Percentiles rank a stretch among this genome's conserved stretches.
Evolutionary conservation across 306 rosid genomes (phyloP).

Genomic region (Cicer bijugum): DNA sequence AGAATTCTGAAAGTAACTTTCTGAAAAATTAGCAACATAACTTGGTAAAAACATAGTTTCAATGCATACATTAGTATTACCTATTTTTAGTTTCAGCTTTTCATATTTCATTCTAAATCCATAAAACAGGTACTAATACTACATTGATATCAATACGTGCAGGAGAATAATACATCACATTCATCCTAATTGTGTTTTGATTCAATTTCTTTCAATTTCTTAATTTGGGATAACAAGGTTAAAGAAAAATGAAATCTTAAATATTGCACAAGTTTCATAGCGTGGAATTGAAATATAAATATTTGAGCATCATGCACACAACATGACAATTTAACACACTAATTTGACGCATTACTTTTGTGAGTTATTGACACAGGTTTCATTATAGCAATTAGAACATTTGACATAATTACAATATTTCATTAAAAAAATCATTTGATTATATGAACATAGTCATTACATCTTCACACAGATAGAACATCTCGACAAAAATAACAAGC

Average conservation of each 20-base stretch:
- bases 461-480: too few species aligned
- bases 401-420: too few species aligned
- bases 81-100: background rate
- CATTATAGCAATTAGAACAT: too few species aligned
- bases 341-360: too few species aligned
- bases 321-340: too few species aligned
- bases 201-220: slow-evolving; percentile 4
- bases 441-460: too few species aligned
- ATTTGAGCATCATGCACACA: too few species aligned
- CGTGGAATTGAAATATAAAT: background rate
- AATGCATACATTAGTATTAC: too few species aligned
- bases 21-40: background rate
- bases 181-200: background rate
- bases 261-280: slow-evolving; percentile 13
- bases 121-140: background rate
- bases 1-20: background rate
- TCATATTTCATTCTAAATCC: slow-evolving; percentile 5
- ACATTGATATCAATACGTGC: slow-evolving; percentile 12
- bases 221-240: slow-evolving; percentile 1
- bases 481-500: too few species aligned
- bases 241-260: slow-evolving; percentile 33
- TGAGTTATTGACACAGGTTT: too few species aligned
- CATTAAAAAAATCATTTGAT: too few species aligned
- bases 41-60: too few species aligned
- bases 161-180: background rate